phyloP scores from a whole-genome alignment of 768 basidiomycete genomes.

The Tulasnella sp. region DNA sequence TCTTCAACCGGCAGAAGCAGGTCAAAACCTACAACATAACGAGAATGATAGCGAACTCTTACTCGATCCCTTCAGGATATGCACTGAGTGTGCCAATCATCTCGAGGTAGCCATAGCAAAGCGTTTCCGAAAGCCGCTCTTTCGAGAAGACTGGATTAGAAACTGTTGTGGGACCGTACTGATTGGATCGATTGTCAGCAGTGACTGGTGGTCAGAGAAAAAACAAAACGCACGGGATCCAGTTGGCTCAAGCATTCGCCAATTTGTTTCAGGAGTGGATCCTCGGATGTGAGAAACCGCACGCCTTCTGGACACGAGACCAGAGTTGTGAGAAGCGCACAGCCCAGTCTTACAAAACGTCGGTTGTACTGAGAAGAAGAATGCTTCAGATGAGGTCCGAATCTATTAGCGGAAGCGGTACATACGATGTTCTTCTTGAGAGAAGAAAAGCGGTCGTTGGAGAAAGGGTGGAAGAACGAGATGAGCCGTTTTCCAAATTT shows the following conservation, averaged over 20 bases:
- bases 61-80: slow-evolving; percentile 84
- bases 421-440: slow-evolving; percentile 56
- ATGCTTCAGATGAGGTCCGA: not conserved
- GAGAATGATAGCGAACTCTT: too few species aligned
- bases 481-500: slow-evolving; percentile 86
- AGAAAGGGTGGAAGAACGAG: slow-evolving; percentile 87
- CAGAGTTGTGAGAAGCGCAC: slow-evolving; percentile 69
- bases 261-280: slow-evolving; percentile 75
- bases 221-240: slow-evolving; percentile 57
- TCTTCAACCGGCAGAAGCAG: slow-evolving; percentile 40
- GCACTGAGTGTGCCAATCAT: slow-evolving; percentile 90
- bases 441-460: slow-evolving; percentile 63
- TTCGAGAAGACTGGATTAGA: slow-evolving; percentile 75
- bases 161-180: slow-evolving; percentile 65
- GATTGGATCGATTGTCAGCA: not conserved
- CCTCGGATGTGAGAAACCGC: slow-evolving; percentile 69
- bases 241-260: slow-evolving; percentile 82
- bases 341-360: slow-evolving; percentile 83
- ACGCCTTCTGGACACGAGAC: slow-evolving; percentile 75
- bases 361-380: slow-evolving; percentile 46
- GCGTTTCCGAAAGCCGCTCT: slow-evolving; percentile 63
- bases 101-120: slow-evolving; percentile 89
- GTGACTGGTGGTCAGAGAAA: not conserved
- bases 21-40: too few species aligned
- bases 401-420: not conserved